Conservation (phyloP, 352 stramenopile genomes). For the Pythium phragmitis region DNA sequence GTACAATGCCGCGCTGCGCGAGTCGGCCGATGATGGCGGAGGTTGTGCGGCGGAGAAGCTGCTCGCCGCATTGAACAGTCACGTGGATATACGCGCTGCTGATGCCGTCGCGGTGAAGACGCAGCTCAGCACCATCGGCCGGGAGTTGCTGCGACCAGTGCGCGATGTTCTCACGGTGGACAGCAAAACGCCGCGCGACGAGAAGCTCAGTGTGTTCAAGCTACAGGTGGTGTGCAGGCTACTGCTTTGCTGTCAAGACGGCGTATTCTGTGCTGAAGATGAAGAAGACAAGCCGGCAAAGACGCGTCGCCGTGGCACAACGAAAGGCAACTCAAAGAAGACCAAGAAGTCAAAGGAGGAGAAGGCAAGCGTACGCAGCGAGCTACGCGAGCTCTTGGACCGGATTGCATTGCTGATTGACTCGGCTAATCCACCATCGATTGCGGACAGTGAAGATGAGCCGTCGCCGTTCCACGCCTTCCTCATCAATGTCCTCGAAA, state of each 20-base stretch:
- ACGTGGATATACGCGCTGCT: background rate
- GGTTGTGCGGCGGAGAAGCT: constrained; percentile 16
- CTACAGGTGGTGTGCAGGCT: constrained; percentile 65
- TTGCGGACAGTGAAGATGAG: constrained; percentile 59
- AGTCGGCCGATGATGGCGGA: constrained; percentile 3
- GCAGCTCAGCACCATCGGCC: constrained; percentile 21
- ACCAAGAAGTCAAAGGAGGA: constrained; percentile 37
- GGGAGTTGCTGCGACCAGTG: constrained; percentile 15
- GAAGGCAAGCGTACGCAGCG: constrained; percentile 19
- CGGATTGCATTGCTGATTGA: constrained; percentile 73
- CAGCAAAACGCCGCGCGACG: constrained; percentile 23
- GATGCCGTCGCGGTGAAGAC: constrained; percentile 1
- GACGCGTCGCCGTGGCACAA: background rate
- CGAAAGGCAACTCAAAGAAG: constrained; percentile 38
- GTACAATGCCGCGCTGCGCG: constrained; percentile 18
- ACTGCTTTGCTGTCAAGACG: constrained; percentile 36
- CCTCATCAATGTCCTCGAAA: constrained; percentile 47
- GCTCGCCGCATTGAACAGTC: constrained; percentile 1
- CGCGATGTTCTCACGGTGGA: constrained; percentile 19
- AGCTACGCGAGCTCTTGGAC: constrained; percentile 69
- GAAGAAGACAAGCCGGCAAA: background rate
- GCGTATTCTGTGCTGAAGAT: constrained; percentile 1
- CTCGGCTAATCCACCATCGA: constrained; percentile 58
- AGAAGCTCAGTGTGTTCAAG: constrained; percentile 59
- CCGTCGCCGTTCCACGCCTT: constrained; percentile 76